Conservation (phyloP, 192 early-diverging fungal species). For the Rhizophagus prolifer region DNA sequence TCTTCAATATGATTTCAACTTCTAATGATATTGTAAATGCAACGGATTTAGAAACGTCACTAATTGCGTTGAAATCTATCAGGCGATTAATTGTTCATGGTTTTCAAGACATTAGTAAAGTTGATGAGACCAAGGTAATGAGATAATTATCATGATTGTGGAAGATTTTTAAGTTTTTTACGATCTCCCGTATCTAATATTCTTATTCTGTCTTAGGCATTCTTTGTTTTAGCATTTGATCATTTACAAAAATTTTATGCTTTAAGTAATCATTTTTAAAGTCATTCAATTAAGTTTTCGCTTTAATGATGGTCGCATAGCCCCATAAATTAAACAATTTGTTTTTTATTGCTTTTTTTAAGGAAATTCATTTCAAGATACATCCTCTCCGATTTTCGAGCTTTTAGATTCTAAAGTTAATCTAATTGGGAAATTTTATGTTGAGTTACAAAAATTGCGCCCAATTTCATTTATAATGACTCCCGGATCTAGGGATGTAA, state of each 20-base stretch:
- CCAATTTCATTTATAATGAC: slow-evolving; percentile 64
- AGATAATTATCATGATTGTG: slow-evolving; percentile 2
- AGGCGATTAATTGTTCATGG: slow-evolving; percentile 80
- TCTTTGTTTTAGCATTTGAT: slow-evolving; percentile 46
- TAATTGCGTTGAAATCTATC: slow-evolving; percentile 70
- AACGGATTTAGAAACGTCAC: slow-evolving; percentile 56
- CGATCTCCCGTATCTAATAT: neutral
- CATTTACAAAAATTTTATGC: slow-evolving; percentile 60
- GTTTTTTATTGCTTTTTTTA: neutral
- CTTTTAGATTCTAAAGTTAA: slow-evolving; percentile 53
- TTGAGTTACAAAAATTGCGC: slow-evolving; percentile 67
- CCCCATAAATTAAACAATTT: too few species aligned
- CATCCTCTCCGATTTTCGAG: neutral
- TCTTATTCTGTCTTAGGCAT: slow-evolving; percentile 30
- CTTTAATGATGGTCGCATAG: neutral
- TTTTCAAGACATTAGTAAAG: slow-evolving; percentile 56
- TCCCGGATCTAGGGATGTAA: slow-evolving; percentile 59
- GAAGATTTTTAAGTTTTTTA: neutral
- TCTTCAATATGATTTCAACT: slow-evolving; percentile 44
- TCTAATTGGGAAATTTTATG: slow-evolving; percentile 75
- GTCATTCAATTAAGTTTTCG: neutral
- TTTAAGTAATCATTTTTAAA: slow-evolving; percentile 38
- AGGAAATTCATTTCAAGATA: slow-evolving; percentile 25
- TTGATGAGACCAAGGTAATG: slow-evolving; percentile 53
- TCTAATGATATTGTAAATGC: slow-evolving; percentile 20